phyloP scores from a whole-genome alignment of 2,329 filamentous ascomycete genomes.

The Pyrenophora seminiperda region DNA sequence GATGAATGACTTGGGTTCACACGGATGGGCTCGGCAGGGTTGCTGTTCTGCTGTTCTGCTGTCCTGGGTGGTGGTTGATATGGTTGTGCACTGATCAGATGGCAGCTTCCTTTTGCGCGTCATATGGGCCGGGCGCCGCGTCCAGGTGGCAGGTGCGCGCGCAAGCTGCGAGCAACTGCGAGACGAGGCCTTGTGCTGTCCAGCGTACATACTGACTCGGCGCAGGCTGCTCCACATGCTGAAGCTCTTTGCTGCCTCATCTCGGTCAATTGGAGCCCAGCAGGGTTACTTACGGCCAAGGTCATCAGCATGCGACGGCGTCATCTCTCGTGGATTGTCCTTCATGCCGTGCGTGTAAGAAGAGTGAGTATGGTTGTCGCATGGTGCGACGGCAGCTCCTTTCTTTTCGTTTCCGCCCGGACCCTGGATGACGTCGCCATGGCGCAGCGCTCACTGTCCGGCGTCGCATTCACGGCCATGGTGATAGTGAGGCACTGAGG shows the following conservation, averaged over 20 bases:
- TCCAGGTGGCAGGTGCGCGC: not conserved
- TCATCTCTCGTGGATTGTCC: constrained; percentile 4
- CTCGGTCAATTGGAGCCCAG: constrained; percentile 5
- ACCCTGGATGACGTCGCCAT: constrained; percentile 6
- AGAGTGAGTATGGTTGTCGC: not conserved
- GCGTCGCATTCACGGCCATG: not conserved
- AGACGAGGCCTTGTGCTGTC: not conserved
- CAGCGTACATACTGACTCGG: not conserved
- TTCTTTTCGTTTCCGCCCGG: constrained; percentile 19
- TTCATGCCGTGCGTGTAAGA: constrained; percentile 1
- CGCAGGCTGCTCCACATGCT: not conserved
- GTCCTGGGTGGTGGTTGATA: not conserved
- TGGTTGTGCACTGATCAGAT: not conserved
- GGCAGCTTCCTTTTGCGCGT: not conserved
- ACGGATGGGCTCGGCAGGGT: too few species aligned
- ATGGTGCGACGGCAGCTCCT: constrained; percentile 27
- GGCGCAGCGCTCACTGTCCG: not conserved
- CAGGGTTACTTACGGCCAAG: not conserved
- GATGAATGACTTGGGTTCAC: too few species aligned
- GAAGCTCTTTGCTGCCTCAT: constrained; percentile 1
- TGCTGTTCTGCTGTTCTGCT: too few species aligned
- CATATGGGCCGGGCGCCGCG: not conserved
- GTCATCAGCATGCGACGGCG: constrained; percentile 5
- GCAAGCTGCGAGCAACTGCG: not conserved
- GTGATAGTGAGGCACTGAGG: too few species aligned